A percentile compares a stretch with the other conserved stretches of the same genome.
Conservation (phyloP, 805 yeast genomes). For the Clavispora fructus region DNA sequence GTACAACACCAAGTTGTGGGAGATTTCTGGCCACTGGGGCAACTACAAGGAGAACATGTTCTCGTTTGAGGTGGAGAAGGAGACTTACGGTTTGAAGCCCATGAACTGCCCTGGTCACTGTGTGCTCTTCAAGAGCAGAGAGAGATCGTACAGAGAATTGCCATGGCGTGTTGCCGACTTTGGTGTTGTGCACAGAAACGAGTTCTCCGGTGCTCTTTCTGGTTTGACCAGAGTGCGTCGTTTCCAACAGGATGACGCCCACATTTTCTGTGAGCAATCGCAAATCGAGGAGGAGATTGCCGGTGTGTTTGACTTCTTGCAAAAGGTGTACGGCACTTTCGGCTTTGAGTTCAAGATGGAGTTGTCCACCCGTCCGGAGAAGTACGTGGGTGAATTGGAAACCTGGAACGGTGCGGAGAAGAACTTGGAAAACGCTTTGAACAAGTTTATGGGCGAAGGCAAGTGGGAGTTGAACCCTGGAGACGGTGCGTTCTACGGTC, state of each 20-base stretch:
- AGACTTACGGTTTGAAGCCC: conserved; percentile 89
- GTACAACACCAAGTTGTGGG: conserved; percentile 97
- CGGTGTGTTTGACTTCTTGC: conserved; percentile 79
- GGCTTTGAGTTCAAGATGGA: conserved; percentile 97
- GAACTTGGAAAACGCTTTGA: conserved; percentile 76
- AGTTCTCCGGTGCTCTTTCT: conserved; percentile 90
- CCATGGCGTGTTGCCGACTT: conserved; percentile 99
- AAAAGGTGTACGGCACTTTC: conserved; percentile 81
- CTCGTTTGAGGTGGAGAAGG: conserved; percentile 94
- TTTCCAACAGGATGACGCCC: conserved; percentile 99
- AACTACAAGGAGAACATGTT: conserved; percentile 98
- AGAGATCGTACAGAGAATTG: conserved; percentile 91
- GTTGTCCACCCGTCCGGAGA: conserved; percentile 95
- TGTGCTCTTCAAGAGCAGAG: conserved; percentile 83
- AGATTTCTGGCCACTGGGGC: conserved; percentile 98
- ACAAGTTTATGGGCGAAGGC: conserved; percentile 70
- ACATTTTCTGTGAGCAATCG: conserved; percentile 89
- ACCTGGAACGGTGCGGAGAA: conserved; percentile 92
- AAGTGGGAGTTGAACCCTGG: conserved; percentile 94
- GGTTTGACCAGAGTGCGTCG: conserved; percentile 93
- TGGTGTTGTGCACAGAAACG: conserved; percentile 96
- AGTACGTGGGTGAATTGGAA: conserved; percentile 88
- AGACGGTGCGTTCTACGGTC: conserved; percentile 96
- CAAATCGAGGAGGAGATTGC: conserved; percentile 86
- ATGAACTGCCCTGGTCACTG: conserved; percentile 94